Evolutionary conservation across 2,329 filamentous ascomycete species (phyloP).

Genomic region (Cladosporium oxysporum): DNA sequence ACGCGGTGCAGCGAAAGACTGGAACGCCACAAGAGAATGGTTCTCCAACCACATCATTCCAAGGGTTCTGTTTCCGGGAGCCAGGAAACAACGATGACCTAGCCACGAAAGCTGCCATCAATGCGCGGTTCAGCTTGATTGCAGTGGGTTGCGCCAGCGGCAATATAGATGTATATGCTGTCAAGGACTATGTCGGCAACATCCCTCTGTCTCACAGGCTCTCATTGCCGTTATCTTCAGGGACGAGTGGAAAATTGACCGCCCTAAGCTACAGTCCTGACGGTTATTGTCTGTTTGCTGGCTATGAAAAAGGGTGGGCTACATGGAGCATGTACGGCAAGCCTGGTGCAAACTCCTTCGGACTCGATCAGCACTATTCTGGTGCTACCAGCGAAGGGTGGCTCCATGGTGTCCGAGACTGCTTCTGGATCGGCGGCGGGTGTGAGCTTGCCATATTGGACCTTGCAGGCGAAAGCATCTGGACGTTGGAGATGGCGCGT

Average conservation of each 20-base stretch:
- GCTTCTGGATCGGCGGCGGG: constrained; percentile 84
- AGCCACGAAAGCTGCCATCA: constrained; percentile 78
- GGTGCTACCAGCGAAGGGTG: constrained; percentile 74
- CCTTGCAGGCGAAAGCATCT: constrained; percentile 73
- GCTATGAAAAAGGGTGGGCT: constrained; percentile 89
- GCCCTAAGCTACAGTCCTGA: constrained; percentile 87
- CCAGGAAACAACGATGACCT: constrained; percentile 61
- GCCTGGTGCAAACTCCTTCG: constrained; percentile 80
- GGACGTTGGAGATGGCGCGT: constrained; percentile 87
- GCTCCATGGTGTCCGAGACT: constrained; percentile 76
- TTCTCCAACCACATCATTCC: constrained; percentile 75
- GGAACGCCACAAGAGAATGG: constrained; percentile 42
- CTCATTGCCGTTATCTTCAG: constrained; percentile 65
- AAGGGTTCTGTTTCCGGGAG: constrained; percentile 85
- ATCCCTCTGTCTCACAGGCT: constrained; percentile 84
- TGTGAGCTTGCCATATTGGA: constrained; percentile 76
- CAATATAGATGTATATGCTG: constrained; percentile 83
- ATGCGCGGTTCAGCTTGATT: constrained; percentile 91
- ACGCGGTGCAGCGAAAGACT: constrained; percentile 76
- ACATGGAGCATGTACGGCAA: constrained; percentile 98
- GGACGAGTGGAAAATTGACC: constrained; percentile 69
- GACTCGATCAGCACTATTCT: constrained; percentile 64
- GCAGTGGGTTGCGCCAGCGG: constrained; percentile 82
- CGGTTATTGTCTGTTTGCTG: constrained; percentile 92
- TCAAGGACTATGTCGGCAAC: constrained; percentile 89